Evolutionary conservation across 1,284 basidiomycete genomes (phyloP), one percentile per base, ranked within the genome.

Genomic region (Cryptococcus sp.): DNA sequence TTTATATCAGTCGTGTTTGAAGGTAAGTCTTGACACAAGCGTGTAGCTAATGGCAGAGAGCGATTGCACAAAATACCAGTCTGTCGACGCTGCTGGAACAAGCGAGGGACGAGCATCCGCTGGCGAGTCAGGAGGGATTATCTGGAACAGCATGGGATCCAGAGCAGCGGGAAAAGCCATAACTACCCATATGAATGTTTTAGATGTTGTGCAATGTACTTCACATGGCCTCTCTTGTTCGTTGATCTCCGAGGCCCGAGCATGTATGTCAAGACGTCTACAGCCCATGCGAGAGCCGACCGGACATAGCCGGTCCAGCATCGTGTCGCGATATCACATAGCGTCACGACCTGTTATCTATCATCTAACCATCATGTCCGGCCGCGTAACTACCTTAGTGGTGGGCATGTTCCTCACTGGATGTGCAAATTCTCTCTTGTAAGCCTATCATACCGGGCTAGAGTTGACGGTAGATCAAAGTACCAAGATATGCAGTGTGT

Each of bases 401-500:
- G 68, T 62, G 22, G 78, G 78, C 50, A 80, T 80, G 78, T 76
- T 80, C 53, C 57, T 78, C 34, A 77, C 78, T 5, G 79, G 79
- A 34, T 78, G 71, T 45, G 72, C 75, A 16, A 77, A 77, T 51
- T 67, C 63, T 45, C 59, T 77, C 3, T 49, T 77, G 66, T 73
- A 52, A 60, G 73, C 69, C 22, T 51, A 32, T 23, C 37, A 11
- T 21, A 22, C 23, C 37, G 19, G 16, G 31, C 45, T 52, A 42
- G 7, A 7, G 22, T 50, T 34, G 28, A 43, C 23, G 7, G 23
- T 55, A 70, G 71, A 23, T 62, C 66, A 36, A 73, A 73, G 51
- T 72, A 67, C 48, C 73, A 72, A 55, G 91, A 93, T 70, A 91
- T 90, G 86, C 88, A 92, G 84, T 94, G 91, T 67, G 91, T 93